These are phyloP conservation scores for Pichia insulana DNA, from an alignment of 805 yeast genomes.

Conservation along the genomic window DNA sequence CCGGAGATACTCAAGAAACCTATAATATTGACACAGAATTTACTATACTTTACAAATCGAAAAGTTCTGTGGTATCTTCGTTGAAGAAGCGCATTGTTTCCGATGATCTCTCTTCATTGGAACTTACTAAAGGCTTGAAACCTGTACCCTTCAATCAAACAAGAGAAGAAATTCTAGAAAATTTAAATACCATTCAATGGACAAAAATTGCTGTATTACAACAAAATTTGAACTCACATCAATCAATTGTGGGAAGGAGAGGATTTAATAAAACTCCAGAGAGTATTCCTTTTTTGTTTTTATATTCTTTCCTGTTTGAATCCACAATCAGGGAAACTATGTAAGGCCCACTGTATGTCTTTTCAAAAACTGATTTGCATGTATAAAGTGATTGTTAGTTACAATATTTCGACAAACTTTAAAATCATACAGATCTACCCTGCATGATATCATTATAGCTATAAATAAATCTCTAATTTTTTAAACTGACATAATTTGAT, in stretches of 20 bases:
- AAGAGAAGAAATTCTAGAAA: slow-evolving; percentile 33
- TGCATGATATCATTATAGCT: not conserved
- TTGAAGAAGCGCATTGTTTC: not conserved
- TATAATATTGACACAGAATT: slow-evolving; percentile 11
- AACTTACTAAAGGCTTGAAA: slow-evolving; percentile 12
- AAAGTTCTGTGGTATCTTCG: slow-evolving; percentile 3
- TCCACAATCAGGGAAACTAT: not conserved
- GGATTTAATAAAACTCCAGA: slow-evolving; percentile 44
- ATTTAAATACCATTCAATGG: slow-evolving; percentile 65
- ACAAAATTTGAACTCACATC: slow-evolving; percentile 74
- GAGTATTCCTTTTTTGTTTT: slow-evolving; percentile 43
- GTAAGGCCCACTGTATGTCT: no score
- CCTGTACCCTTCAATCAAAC: slow-evolving; percentile 20
- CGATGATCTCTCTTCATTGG: slow-evolving; percentile 4
- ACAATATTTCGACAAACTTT: not conserved
- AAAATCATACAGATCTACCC: not conserved
- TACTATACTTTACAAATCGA: slow-evolving; percentile 8
- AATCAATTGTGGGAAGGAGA: slow-evolving; percentile 72
- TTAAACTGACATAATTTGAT: slow-evolving; percentile 62
- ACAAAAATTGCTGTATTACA: slow-evolving; percentile 66
- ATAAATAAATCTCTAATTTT: slow-evolving; percentile 7
- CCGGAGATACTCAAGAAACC: not conserved
- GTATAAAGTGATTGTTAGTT: not conserved
- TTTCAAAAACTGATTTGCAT: no score
- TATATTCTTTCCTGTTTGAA: slow-evolving; percentile 30